Evolutionary conservation across 2,329 filamentous ascomycete species (phyloP).

Genomic region (Huntiella omanensis): DNA sequence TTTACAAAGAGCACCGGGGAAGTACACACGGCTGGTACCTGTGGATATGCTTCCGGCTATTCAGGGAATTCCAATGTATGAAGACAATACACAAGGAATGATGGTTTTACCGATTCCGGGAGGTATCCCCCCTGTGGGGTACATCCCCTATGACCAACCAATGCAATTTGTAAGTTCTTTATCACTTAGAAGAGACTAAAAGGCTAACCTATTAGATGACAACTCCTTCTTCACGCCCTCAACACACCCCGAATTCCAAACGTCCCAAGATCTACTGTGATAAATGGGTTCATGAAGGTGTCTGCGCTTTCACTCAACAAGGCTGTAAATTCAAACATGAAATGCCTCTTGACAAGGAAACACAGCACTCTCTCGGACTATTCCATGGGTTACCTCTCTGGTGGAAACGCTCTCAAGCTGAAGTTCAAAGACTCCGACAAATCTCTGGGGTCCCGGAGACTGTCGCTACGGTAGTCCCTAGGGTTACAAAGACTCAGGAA

Average conservation of each 20-base stretch:
- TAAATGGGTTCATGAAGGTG: slow-evolving; percentile 73
- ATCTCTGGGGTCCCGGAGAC: background rate
- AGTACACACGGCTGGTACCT: slow-evolving; percentile 34
- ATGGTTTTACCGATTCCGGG: slow-evolving; percentile 26
- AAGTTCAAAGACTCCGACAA: slow-evolving; percentile 4
- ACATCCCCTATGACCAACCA: slow-evolving; percentile 20
- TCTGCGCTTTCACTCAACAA: slow-evolving; percentile 69
- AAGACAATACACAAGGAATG: slow-evolving; percentile 24
- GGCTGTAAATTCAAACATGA: slow-evolving; percentile 83
- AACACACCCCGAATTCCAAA: slow-evolving; percentile 1
- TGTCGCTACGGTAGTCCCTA: too few relatives aligned
- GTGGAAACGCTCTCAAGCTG: slow-evolving; percentile 27
- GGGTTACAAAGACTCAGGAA: too few relatives aligned
- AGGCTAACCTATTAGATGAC: background rate
- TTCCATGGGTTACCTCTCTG: slow-evolving; percentile 42
- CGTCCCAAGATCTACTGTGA: slow-evolving; percentile 63
- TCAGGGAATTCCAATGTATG: slow-evolving; percentile 23
- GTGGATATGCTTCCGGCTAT: slow-evolving; percentile 32
- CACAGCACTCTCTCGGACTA: slow-evolving; percentile 52
- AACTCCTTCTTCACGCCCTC: background rate
- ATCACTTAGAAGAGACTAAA: background rate
- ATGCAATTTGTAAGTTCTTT: slow-evolving; percentile 21
- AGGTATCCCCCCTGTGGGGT: slow-evolving; percentile 14
- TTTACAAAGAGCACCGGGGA: slow-evolving; percentile 32
- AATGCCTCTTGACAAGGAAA: slow-evolving; percentile 54